phyloP scores from a whole-genome alignment of 257 asterid genomes.

The Avicennia marina region DNA sequence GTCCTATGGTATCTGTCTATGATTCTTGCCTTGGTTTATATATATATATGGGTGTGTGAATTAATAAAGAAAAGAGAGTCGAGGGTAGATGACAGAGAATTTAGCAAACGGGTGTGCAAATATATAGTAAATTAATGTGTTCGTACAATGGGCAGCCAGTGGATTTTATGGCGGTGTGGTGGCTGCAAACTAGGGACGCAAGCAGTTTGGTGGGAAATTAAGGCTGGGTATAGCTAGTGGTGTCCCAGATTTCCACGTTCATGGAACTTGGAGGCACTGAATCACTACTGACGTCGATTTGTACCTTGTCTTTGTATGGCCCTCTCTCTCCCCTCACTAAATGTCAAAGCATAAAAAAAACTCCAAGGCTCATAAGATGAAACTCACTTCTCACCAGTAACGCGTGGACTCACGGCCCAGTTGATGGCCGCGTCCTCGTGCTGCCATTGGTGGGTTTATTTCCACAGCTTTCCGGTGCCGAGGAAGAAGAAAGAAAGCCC shows the following conservation, averaged over 20 bases:
- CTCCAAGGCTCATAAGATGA: background rate
- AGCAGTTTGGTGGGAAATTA: slow-evolving; percentile 33
- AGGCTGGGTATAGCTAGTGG: slow-evolving; percentile 12
- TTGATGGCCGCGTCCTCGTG: background rate
- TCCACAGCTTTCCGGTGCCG: background rate
- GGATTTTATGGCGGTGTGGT: background rate
- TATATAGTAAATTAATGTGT: background rate
- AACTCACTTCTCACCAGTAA: slow-evolving; percentile 1
- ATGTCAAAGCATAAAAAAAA: background rate
- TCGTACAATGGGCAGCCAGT: background rate
- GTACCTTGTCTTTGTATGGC: slow-evolving; percentile 11
- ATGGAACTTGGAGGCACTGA: slow-evolving; percentile 40
- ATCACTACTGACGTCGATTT: slow-evolving; percentile 13
- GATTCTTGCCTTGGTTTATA: background rate
- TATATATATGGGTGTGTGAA: background rate
- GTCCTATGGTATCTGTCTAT: background rate
- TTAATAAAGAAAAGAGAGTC: background rate
- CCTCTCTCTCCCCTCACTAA: background rate
- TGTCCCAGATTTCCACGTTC: slow-evolving; percentile 42
- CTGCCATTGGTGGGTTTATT: slow-evolving; percentile 5
- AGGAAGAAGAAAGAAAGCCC: too few relatives aligned
- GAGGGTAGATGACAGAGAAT: background rate
- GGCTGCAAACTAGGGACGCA: slow-evolving; percentile 32
- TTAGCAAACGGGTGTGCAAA: background rate
- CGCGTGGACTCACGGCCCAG: slow-evolving; percentile 43